Percentiles rank a stretch among this genome's conserved stretches.
Evolutionary conservation across 2,329 filamentous ascomycete genomes (phyloP).

Genomic region (Ophiostoma perfectum): DNA sequence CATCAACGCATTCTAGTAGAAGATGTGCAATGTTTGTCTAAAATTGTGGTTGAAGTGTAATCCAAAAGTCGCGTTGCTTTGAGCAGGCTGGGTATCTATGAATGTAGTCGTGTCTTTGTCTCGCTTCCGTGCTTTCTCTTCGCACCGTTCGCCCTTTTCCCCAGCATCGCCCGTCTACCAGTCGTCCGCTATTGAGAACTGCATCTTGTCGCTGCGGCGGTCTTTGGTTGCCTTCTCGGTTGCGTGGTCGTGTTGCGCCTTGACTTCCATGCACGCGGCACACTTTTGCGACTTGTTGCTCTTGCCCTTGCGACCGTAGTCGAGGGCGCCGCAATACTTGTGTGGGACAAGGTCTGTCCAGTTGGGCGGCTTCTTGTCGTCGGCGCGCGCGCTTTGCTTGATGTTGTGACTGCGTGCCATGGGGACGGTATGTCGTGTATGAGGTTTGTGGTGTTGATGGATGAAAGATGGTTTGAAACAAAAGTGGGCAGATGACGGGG

Average conservation of each 20-base stretch:
- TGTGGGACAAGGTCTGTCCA: slow-evolving; percentile 23
- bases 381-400: not conserved
- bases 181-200: not conserved
- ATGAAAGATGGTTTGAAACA: not conserved
- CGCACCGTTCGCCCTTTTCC: not conserved
- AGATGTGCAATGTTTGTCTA: too few relatives aligned
- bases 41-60: too few relatives aligned
- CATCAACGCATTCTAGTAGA: not conserved
- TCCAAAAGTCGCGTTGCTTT: too few relatives aligned
- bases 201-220: slow-evolving; percentile 24
- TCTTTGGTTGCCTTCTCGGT: slow-evolving; percentile 17
- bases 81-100: too few relatives aligned
- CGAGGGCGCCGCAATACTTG: slow-evolving; percentile 24
- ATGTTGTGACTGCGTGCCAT: slow-evolving; percentile 25
- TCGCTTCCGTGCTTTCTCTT: not conserved
- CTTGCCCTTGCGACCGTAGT: slow-evolving; percentile 22
- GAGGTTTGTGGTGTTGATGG: not conserved
- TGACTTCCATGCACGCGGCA: slow-evolving; percentile 20
- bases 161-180: not conserved
- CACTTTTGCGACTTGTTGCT: slow-evolving; percentile 25
- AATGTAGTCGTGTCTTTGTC: too few relatives aligned
- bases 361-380: slow-evolving; percentile 22
- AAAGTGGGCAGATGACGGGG: not conserved
- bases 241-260: slow-evolving; percentile 17
- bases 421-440: too few relatives aligned